Evolutionary conservation across 2,329 filamentous ascomycete species (phyloP).

Genomic region (Neofusicoccum sp.): DNA sequence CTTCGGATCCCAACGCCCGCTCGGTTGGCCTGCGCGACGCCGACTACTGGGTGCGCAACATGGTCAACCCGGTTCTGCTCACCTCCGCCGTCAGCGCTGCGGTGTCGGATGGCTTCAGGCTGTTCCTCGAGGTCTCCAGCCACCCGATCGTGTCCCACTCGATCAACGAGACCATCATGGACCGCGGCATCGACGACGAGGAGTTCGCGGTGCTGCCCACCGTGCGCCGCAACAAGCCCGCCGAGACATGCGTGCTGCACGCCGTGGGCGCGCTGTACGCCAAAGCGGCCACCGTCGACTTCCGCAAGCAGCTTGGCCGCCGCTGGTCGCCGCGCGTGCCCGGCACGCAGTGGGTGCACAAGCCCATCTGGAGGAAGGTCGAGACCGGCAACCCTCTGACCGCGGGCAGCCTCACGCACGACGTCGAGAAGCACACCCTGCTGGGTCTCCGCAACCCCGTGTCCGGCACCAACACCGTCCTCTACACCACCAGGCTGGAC

Average conservation of each 20-base stretch:
- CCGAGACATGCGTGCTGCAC: slow-evolving; percentile 28
- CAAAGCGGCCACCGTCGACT: slow-evolving; percentile 32
- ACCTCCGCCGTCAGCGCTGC: slow-evolving; percentile 36
- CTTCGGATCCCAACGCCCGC: slow-evolving; percentile 30
- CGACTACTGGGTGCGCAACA: slow-evolving; percentile 42
- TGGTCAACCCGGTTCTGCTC: slow-evolving; percentile 39
- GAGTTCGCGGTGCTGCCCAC: slow-evolving; percentile 33
- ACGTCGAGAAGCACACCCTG: slow-evolving; percentile 37
- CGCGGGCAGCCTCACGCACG: slow-evolving; percentile 24
- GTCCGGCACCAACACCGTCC: slow-evolving; percentile 26
- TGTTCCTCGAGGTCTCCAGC: slow-evolving; percentile 44
- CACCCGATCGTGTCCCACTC: slow-evolving; percentile 46
- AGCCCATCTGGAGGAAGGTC: slow-evolving; percentile 22
- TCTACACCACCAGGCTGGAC: slow-evolving; percentile 34
- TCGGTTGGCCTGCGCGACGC: slow-evolving; percentile 25
- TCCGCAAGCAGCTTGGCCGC: neutral
- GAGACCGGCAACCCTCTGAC: neutral
- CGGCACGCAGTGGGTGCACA: slow-evolving; percentile 29
- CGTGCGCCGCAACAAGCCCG: slow-evolving; percentile 29
- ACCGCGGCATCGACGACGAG: slow-evolving; percentile 27
- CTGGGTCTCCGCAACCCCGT: slow-evolving; percentile 31
- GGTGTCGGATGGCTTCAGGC: slow-evolving; percentile 36
- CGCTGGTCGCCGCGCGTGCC: slow-evolving; percentile 20
- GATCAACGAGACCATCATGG: slow-evolving; percentile 39
- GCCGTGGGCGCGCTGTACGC: slow-evolving; percentile 31